phyloP scores from a whole-genome alignment of 2,329 filamentous ascomycete species.

The Colletotrichum gloeosporioides region DNA sequence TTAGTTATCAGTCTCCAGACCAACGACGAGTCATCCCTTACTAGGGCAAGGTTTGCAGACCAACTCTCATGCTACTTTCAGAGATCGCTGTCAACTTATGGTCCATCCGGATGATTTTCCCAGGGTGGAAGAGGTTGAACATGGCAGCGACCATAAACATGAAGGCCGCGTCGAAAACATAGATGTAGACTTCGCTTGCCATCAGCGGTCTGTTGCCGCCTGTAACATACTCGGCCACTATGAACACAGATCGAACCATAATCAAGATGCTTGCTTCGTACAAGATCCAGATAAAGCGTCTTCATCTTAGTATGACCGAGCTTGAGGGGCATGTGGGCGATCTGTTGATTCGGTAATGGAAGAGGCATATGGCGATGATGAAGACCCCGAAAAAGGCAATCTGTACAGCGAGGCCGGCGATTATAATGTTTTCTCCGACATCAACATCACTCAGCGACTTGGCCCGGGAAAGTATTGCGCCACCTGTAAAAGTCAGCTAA shows the following conservation, averaged over 20 bases:
- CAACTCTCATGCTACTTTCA: rapidly evolving
- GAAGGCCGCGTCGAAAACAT: conserved; percentile 44
- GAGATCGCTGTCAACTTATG: background rate
- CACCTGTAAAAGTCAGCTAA: conserved; percentile 45
- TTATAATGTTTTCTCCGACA: conserved; percentile 49
- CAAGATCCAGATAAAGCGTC: conserved; percentile 30
- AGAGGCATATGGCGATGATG: conserved; percentile 45
- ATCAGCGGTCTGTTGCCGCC: conserved; percentile 44
- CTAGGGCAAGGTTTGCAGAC: background rate
- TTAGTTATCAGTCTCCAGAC: too few species aligned
- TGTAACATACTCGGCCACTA: conserved; percentile 50
- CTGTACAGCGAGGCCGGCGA: conserved; percentile 57
- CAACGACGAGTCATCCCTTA: too few species aligned
- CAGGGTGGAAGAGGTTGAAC: background rate
- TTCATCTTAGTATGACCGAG: conserved; percentile 26
- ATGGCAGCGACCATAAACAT: conserved; percentile 43
- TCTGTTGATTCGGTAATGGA: conserved; percentile 38
- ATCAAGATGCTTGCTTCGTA: conserved; percentile 41
- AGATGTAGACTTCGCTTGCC: conserved; percentile 43
- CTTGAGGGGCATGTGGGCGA: conserved; percentile 24
- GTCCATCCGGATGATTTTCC: background rate
- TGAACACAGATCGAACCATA: conserved; percentile 48
- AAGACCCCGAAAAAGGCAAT: conserved; percentile 60
- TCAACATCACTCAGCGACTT: background rate
- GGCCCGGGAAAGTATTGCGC: conserved; percentile 25